Evolutionary conservation across 768 basidiomycete species (phyloP), one percentile per base, ranked within the genome.

Genomic region (Boletellus ananiceps): DNA sequence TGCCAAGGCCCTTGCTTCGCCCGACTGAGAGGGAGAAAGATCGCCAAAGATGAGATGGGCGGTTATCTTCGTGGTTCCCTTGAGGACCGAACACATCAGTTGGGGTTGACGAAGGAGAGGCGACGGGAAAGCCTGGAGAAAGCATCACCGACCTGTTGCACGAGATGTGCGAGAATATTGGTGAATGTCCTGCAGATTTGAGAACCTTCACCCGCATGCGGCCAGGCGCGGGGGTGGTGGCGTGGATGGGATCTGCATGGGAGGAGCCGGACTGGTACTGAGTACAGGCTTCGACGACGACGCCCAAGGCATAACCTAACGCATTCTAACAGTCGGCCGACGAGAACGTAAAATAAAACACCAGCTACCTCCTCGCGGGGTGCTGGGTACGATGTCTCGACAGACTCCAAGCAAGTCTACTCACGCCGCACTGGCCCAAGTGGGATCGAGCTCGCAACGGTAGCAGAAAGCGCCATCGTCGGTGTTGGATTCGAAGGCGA

Each of bases 191-290:
- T 73, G 2, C 81, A 5, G 59, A 62, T 57, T 77, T 81, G n/a
- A 82, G 31, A 1, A 59, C 64, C 5, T 68, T 71, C 1, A 86
- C 67, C 40, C 65, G 74, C 11, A 84, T 72, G 42, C 76, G 72
- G 53, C 77, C 80, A 2, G 68, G 53, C 5, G 65, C 69, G 5
- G 69, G 49, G 8, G 64, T 63, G 0, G 79, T 73, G 2, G 78
- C 64, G 60, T 85, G 78, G 38, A 85, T 68, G 15, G 79, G 79
- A 54, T 86, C 83, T 15, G 57, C 64, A 60, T 83, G 82, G 12
- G 57, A 19, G 8, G 77, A 74, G 3, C 60, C 50, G 1, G 71
- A 65, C 61, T 85, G 83, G 48, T 77, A 64, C 43, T 72, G 68
- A 8, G 80, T 70, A 49, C 77, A 80, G 16, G 83, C 75, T 33